Evolutionary conservation across 192 early-diverging fungal genomes (phyloP).

Genomic region (Phlyctochytrium bullatum): DNA sequence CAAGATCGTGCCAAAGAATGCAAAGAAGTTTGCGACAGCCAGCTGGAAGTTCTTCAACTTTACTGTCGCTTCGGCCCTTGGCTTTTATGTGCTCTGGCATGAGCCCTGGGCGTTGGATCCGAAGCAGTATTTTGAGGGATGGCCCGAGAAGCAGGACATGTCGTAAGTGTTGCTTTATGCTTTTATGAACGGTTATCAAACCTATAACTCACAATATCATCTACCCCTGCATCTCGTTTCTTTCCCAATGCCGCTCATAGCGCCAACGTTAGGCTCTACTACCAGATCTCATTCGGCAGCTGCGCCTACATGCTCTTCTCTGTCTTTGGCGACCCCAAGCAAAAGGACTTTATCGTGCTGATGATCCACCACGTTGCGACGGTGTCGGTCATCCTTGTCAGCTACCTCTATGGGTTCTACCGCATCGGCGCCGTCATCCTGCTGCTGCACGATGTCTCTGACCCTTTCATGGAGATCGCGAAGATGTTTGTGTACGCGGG

Average conservation of each 20-base stretch:
- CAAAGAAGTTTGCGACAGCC: slow-evolving; percentile 11
- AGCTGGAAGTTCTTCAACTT: slow-evolving; percentile 25
- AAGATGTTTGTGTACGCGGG: slow-evolving; percentile 44
- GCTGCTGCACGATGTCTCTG: slow-evolving; percentile 44
- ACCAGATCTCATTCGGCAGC: slow-evolving; percentile 39
- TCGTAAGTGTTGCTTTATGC: neutral
- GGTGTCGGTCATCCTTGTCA: slow-evolving; percentile 34
- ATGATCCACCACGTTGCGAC: slow-evolving; percentile 43
- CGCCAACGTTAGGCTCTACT: slow-evolving; percentile 32
- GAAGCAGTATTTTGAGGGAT: slow-evolving; percentile 26
- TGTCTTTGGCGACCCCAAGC: slow-evolving; percentile 33
- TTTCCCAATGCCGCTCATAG: too few species aligned
- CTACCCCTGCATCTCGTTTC: too few species aligned
- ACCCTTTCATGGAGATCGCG: slow-evolving; percentile 53
- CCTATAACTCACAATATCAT: too few species aligned
- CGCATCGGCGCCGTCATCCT: slow-evolving; percentile 44
- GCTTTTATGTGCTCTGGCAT: slow-evolving; percentile 15
- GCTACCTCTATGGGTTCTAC: slow-evolving; percentile 40
- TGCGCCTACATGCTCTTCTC: slow-evolving; percentile 35
- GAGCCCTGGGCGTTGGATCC: slow-evolving; percentile 22
- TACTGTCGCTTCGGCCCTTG: slow-evolving; percentile 9
- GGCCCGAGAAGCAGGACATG: slow-evolving; percentile 1
- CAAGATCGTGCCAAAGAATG: slow-evolving; percentile 5
- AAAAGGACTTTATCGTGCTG: slow-evolving; percentile 43
- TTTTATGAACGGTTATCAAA: too few species aligned